phyloP scores from a whole-genome alignment of 129 eudicot species.

The Flaveria linearis region DNA sequence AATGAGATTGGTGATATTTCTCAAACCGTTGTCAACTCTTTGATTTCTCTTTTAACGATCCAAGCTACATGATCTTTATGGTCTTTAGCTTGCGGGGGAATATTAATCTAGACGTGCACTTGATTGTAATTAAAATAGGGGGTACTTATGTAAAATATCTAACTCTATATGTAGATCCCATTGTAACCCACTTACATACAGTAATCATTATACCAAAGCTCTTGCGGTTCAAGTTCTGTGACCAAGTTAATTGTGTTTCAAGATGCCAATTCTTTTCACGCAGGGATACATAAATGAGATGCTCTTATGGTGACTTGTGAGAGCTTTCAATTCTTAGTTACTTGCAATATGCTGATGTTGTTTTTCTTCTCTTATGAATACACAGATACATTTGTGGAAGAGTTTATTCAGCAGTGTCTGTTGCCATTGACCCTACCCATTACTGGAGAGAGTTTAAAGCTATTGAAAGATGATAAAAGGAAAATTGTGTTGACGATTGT shows the following conservation, averaged over 20 bases:
- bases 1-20: neutral
- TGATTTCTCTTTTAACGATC: neutral
- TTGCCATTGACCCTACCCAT: constrained; percentile 81
- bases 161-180: neutral
- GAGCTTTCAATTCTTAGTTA: constrained; percentile 8
- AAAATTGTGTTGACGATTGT: constrained; percentile 76
- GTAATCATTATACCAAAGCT: neutral
- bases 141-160: neutral
- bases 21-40: neutral
- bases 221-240: neutral
- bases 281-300: neutral
- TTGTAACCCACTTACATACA: neutral
- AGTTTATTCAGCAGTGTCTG: constrained; percentile 73
- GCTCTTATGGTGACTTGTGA: neutral
- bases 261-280: neutral
- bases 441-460: constrained; percentile 60
- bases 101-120: neutral
- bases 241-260: neutral
- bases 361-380: constrained; percentile 13
- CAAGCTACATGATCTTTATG: neutral
- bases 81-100: neutral
- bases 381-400: constrained; percentile 77
- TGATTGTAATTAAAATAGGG: neutral
- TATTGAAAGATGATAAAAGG: constrained; percentile 78
- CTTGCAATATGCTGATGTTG: constrained; percentile 7